Conservation (phyloP, 352 stramenopile genomes). For the Phytophthora cryptogea region DNA sequence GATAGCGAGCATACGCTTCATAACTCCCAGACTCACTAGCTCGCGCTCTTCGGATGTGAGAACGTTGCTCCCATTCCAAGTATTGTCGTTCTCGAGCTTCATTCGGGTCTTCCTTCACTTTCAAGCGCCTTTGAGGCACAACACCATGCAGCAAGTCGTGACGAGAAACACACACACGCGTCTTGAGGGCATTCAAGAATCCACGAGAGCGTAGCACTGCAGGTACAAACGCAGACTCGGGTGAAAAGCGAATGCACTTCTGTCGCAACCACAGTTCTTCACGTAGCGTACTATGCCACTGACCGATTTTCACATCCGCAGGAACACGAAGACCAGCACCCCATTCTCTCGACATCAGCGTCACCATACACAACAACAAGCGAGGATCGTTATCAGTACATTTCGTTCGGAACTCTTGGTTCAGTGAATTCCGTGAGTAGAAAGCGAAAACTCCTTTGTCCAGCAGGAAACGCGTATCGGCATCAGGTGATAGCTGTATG, state of each 20-base stretch:
- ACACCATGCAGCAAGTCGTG: conserved; percentile 11
- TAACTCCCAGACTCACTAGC: conserved; percentile 40
- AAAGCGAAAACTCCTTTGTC: conserved; percentile 58
- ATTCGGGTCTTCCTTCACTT: background rate
- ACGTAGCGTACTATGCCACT: conserved; percentile 61
- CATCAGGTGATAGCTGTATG: conserved; percentile 44
- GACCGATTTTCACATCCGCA: conserved; percentile 41
- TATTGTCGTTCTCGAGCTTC: conserved; percentile 8
- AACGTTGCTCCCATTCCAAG: conserved; percentile 14
- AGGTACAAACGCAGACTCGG: conserved; percentile 47
- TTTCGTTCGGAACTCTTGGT: background rate
- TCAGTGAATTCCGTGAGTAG: conserved; percentile 29
- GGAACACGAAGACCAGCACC: conserved; percentile 31
- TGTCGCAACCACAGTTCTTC: conserved; percentile 71
- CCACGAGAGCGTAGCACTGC: conserved; percentile 49
- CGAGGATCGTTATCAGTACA: conserved; percentile 18
- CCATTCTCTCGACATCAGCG: conserved; percentile 62
- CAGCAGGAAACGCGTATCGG: conserved; percentile 34
- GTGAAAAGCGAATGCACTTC: conserved; percentile 51
- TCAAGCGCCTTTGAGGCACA: background rate
- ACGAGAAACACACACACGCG: conserved; percentile 26
- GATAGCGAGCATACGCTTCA: conserved; percentile 48
- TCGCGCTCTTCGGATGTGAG: background rate
- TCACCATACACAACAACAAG: conserved; percentile 60
- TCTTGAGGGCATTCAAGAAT: conserved; percentile 68